These are phyloP conservation scores for Neurospora crassa DNA, from an alignment of 2,329 filamentous ascomycete species.

Conservation along the genomic window DNA sequence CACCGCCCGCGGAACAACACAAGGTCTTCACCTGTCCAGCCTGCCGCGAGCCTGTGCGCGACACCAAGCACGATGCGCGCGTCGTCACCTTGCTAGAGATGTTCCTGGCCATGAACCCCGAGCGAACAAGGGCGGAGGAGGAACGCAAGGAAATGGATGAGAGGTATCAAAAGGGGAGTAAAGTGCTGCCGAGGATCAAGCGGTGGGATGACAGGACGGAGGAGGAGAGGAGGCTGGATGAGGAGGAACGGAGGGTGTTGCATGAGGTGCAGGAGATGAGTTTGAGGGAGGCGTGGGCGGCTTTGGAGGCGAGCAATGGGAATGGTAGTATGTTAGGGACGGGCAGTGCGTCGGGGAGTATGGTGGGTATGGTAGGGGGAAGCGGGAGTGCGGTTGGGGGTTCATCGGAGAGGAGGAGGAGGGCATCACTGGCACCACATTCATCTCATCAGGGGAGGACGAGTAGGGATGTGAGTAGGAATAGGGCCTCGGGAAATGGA, in stretches of 20 bases:
- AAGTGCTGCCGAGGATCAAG: conserved; percentile 58
- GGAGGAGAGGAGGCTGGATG: conserved; percentile 45
- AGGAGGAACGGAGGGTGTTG: conserved; percentile 60
- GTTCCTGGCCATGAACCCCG: conserved; percentile 71
- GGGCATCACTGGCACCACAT: conserved; percentile 1
- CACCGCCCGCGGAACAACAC: conserved; percentile 33
- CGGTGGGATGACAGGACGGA: conserved; percentile 37
- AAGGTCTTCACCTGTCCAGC: conserved; percentile 78
- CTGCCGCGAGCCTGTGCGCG: conserved; percentile 78
- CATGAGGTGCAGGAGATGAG: conserved; percentile 66
- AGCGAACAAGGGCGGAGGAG: conserved; percentile 54
- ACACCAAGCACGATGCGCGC: conserved; percentile 82
- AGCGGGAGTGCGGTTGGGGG: conserved; percentile 1
- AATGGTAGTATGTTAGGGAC: neutral
- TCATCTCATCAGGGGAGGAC: conserved; percentile 8
- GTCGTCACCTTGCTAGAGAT: conserved; percentile 86
- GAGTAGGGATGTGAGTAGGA: conserved; percentile 26
- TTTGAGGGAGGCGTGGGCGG: conserved; percentile 54
- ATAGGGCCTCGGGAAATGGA: conserved; percentile 15
- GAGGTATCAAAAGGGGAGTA: conserved; percentile 74
- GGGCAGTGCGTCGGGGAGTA: neutral
- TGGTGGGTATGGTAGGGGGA: neutral
- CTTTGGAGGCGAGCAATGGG: conserved; percentile 18
- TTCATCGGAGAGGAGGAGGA: conserved; percentile 17
- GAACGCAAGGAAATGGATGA: conserved; percentile 70